Evolutionary conservation across 257 asterid species (phyloP), one percentile per base, ranked within the genome.

Genomic region (Solanum habrochaites): DNA sequence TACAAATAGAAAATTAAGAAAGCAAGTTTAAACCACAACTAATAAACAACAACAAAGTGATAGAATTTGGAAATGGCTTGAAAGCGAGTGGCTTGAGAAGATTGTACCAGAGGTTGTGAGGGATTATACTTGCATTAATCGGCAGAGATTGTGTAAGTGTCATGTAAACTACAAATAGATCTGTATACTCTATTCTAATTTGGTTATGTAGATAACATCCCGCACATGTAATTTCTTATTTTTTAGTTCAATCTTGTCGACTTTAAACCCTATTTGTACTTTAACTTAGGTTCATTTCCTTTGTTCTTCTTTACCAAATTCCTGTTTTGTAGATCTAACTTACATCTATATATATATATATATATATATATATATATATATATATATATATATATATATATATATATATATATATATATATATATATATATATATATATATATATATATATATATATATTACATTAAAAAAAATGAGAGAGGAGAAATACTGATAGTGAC

Each of bases 401-500:
- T 29, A 69, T 69, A 15, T 14, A 25, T 23, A 69, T 29, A 69
- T 69, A 15, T 14, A n/a, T n/a, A n/a, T n/a, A n/a, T n/a, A 12
- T 23, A 29, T 31, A 29, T 69, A 7, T 14, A 6, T 23, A 15
- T 29, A 29, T 69, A 7, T 14, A 12, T 23, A 29, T 31, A 29
- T 69, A 7, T 14, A 6, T 23, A 15, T 29, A 29, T 69, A 7
- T 14, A 69, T 15, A 69, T 69, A 15, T 14, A 27, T 10, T 23
- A 62, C 4, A 69, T 7, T 3, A 14, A 69, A 69, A 69, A 35
- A 35, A 35, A 58, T n/a, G 43, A 56, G 74, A n/a, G 86, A 25
- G 16, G 37, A 71, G 60, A 15, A n/a, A 85, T 91, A 96, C 99
- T 93, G 86, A 96, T 96, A 66, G 98, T 95, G 86, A 96, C 92